Percentiles rank a stretch among this genome's conserved stretches.
These are phyloP conservation scores for Eleusine coracana DNA, from an alignment of 176 grass and related monocot species.

Conservation along the genomic window DNA sequence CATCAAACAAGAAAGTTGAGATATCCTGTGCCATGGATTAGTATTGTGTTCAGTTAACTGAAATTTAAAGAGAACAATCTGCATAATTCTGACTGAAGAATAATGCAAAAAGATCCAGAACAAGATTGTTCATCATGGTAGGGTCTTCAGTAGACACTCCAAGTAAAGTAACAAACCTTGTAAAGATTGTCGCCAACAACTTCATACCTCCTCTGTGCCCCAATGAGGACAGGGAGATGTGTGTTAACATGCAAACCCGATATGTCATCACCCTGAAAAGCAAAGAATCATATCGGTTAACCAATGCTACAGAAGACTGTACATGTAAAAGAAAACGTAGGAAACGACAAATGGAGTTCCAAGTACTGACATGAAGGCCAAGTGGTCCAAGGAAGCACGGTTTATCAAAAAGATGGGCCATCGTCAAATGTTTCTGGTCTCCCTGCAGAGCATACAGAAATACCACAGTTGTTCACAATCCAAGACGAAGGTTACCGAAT, in stretches of 20 bases:
- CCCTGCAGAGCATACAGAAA: conserved; percentile 47
- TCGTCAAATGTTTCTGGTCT: conserved; percentile 76
- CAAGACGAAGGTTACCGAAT: background rate
- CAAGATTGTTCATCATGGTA: background rate
- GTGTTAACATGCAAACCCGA: conserved; percentile 83
- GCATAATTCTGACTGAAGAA: background rate
- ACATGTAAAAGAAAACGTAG: background rate
- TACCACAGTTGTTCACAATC: background rate
- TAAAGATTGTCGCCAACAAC: conserved; percentile 81
- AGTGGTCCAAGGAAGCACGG: conserved; percentile 91
- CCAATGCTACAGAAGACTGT: background rate
- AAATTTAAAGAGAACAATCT: background rate
- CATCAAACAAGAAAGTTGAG: conserved; percentile 69
- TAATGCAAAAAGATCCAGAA: background rate
- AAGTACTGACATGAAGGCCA: conserved; percentile 66
- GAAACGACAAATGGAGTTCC: background rate
- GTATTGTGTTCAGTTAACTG: conserved; percentile 19
- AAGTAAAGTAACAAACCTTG: conserved; percentile 52
- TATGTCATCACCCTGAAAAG: conserved; percentile 77
- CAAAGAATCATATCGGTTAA: background rate
- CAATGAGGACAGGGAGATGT: conserved; percentile 73
- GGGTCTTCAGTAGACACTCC: background rate
- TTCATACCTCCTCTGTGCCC: conserved; percentile 82
- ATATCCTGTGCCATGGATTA: conserved; percentile 62
- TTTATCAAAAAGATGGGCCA: conserved; percentile 98